Conservation (phyloP, 1,139 yeast species). For the Petasospora rhodanensis region DNA sequence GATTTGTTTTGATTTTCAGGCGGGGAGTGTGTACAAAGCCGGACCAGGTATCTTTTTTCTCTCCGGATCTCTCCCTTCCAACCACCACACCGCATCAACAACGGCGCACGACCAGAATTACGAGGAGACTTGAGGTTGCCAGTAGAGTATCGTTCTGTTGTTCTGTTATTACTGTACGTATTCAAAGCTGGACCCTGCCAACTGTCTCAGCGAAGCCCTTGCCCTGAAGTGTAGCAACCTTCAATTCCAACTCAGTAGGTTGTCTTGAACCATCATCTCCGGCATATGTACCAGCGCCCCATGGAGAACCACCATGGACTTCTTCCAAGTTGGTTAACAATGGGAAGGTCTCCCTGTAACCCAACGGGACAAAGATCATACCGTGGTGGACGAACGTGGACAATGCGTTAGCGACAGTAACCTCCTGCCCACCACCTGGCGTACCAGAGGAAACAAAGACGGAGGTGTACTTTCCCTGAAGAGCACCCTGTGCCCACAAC, state of each 20-base stretch:
- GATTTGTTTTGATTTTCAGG: no score
- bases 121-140: no score
- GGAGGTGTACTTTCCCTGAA: conserved; percentile 12
- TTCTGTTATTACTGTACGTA: no score
- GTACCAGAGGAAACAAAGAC: conserved; percentile 16
- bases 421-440: conserved; percentile 16
- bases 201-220: conserved; percentile 12
- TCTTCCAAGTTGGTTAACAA: conserved; percentile 9
- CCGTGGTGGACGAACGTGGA: conserved; percentile 14
- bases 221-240: conserved; percentile 13
- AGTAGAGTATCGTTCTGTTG: no score
- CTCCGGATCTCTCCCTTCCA: no score
- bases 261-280: conserved; percentile 15
- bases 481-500: conserved; percentile 13
- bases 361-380: conserved; percentile 14
- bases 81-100: no score
- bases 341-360: conserved; percentile 8
- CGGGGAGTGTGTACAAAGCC: no score
- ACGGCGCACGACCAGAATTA: no score
- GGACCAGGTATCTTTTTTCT: no score
- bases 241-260: conserved; percentile 10
- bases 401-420: conserved; percentile 9
- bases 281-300: conserved; percentile 19
- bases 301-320: conserved; percentile 16
- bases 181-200: no score